A percentile compares a stretch with the other conserved stretches of the same genome.
Evolutionary conservation across 768 basidiomycete genomes (phyloP).

Genomic region (Lactifluus hygrophoroides): DNA sequence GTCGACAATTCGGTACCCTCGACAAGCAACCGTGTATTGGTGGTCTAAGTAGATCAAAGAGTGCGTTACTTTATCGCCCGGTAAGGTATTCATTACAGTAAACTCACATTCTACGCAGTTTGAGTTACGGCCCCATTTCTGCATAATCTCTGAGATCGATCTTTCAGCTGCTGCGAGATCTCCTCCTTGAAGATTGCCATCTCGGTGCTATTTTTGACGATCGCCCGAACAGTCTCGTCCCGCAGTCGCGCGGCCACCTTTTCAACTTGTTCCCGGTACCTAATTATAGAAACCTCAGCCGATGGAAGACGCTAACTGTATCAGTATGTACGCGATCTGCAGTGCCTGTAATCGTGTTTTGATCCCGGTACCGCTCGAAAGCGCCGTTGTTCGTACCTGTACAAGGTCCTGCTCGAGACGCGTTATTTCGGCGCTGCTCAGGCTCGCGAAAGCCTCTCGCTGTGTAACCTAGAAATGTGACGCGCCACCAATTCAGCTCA

Average conservation of each 20-base stretch:
- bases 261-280: constrained; percentile 73
- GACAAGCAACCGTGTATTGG: too few relatives aligned
- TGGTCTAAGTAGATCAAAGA: too few relatives aligned
- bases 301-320: constrained; percentile 1
- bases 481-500: not conserved
- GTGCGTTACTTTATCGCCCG: too few relatives aligned
- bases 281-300: constrained; percentile 25
- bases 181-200: constrained; percentile 76
- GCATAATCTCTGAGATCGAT: constrained; percentile 63
- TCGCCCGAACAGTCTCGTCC: constrained; percentile 73
- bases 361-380: constrained; percentile 75
- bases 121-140: constrained; percentile 38
- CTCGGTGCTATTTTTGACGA: constrained; percentile 78
- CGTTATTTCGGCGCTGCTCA: constrained; percentile 55
- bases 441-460: constrained; percentile 60
- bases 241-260: constrained; percentile 64
- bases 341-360: constrained; percentile 69
- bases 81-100: too few relatives aligned
- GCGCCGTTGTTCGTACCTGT: constrained; percentile 64
- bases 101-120: too few relatives aligned
- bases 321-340: constrained; percentile 57
- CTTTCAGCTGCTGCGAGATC: constrained; percentile 59
- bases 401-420: constrained; percentile 65
- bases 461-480: constrained; percentile 54
- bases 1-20: too few relatives aligned